phyloP scores from a whole-genome alignment of 306 rosid species.

The Fragaria nilgerrensis region DNA sequence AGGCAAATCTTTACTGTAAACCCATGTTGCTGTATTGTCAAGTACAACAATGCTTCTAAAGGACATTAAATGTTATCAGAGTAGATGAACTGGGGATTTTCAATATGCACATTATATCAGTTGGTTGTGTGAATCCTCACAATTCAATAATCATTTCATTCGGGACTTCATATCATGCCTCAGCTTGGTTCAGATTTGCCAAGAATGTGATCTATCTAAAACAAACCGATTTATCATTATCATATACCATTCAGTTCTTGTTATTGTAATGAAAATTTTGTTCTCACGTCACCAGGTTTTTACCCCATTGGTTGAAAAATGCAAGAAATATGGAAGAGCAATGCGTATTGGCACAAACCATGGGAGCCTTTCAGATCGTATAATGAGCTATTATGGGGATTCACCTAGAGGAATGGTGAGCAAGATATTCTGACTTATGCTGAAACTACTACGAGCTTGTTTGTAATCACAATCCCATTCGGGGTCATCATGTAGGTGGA shows the following conservation, averaged over 20 bases:
- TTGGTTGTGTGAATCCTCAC: not conserved
- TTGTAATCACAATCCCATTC: slow-evolving; percentile 6
- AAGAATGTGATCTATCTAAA: not conserved
- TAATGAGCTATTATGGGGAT: slow-evolving; percentile 99
- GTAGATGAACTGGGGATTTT: not conserved
- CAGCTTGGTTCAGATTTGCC: not conserved
- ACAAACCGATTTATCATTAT: not conserved
- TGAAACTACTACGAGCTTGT: slow-evolving; percentile 3
- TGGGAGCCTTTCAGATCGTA: slow-evolving; percentile 99
- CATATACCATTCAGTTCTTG: not conserved
- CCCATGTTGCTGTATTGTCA: not conserved
- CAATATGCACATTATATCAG: not conserved
- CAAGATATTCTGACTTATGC: slow-evolving; percentile 23
- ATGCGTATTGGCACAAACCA: slow-evolving; percentile 99
- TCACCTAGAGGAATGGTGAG: slow-evolving; percentile 99
- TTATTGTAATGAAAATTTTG: not conserved
- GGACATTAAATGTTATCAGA: not conserved
- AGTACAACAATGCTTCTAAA: not conserved
- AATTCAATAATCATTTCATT: not conserved
- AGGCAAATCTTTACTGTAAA: not conserved
- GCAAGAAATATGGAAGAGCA: slow-evolving; percentile 98
- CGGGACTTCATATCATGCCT: not conserved
- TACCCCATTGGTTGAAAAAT: slow-evolving; percentile 92
- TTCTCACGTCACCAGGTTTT: slow-evolving; percentile 54
- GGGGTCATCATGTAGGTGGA: slow-evolving; percentile 67